Conservation (phyloP, 2,329 filamentous ascomycete genomes). For the Cryphonectria carpinicola region DNA sequence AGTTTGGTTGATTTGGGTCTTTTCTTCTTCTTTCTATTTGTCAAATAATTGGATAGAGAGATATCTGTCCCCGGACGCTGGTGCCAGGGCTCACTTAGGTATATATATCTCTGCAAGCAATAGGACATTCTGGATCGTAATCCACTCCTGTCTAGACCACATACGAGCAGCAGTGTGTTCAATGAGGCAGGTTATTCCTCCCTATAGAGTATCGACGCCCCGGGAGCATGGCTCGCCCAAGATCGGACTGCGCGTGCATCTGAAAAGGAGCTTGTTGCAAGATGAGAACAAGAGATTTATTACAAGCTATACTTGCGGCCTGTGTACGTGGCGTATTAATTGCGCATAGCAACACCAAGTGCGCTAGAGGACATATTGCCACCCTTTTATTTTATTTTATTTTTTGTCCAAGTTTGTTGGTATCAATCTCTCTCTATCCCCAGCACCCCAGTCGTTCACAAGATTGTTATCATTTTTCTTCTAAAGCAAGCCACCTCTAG, state of each 20-base stretch:
- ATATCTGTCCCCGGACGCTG: neutral
- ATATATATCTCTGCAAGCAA: neutral
- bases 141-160: neutral
- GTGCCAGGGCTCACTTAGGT: neutral
- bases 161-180: neutral
- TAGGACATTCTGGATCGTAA: neutral
- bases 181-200: neutral
- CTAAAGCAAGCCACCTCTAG: neutral
- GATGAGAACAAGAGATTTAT: neutral
- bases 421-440: neutral
- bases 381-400: neutral
- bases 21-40: neutral
- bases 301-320: neutral
- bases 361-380: neutral
- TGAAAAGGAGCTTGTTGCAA: neutral
- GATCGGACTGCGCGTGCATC: neutral
- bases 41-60: neutral
- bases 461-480: neutral
- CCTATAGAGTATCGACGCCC: neutral
- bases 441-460: neutral
- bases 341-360: neutral
- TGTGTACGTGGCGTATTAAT: constrained; percentile 11
- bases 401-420: neutral
- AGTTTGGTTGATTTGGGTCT: neutral
- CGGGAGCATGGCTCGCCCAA: neutral